Conservation (phyloP, 2,329 filamentous ascomycete genomes). For the Periconia macrospinosa region DNA sequence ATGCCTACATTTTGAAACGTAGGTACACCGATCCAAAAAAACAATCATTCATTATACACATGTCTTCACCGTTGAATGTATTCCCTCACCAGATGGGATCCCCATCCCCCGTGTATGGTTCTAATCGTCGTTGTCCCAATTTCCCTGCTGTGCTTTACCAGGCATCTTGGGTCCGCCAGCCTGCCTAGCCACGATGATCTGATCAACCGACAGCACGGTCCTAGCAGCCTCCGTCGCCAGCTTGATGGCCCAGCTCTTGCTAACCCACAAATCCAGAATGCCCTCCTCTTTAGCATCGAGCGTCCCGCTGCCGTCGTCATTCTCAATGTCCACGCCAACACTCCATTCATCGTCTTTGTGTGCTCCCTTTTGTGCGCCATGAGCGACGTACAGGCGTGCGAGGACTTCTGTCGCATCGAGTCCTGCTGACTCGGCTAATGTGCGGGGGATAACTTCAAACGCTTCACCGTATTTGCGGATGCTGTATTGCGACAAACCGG, state of each 20-base stretch:
- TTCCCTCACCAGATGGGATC: background rate
- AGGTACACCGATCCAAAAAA: no score
- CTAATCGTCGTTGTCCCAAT: constrained; percentile 66
- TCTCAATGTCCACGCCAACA: constrained; percentile 93
- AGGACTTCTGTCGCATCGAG: constrained; percentile 97
- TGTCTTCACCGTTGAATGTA: background rate
- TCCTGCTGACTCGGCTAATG: constrained; percentile 90
- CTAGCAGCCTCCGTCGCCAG: constrained; percentile 92
- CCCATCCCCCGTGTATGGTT: no score
- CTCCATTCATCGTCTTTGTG: constrained; percentile 75
- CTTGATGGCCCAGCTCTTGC: constrained; percentile 97
- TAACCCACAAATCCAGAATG: constrained; percentile 87
- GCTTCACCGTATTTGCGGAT: constrained; percentile 98
- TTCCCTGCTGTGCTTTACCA: constrained; percentile 74
- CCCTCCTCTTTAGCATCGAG: constrained; percentile 85
- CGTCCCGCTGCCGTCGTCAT: constrained; percentile 76
- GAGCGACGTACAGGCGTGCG: constrained; percentile 87
- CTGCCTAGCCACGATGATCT: constrained; percentile 98
- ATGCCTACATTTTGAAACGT: no score
- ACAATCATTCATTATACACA: constrained; percentile 14
- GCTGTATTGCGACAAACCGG: constrained; percentile 90
- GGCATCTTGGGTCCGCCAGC: constrained; percentile 97
- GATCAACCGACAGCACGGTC: constrained; percentile 93
- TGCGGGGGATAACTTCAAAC: constrained; percentile 94
- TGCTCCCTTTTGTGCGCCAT: constrained; percentile 60